These are phyloP conservation scores for Retiboletus flavoniger DNA, from an alignment of 1,284 basidiomycete genomes.

Conservation along the genomic window DNA sequence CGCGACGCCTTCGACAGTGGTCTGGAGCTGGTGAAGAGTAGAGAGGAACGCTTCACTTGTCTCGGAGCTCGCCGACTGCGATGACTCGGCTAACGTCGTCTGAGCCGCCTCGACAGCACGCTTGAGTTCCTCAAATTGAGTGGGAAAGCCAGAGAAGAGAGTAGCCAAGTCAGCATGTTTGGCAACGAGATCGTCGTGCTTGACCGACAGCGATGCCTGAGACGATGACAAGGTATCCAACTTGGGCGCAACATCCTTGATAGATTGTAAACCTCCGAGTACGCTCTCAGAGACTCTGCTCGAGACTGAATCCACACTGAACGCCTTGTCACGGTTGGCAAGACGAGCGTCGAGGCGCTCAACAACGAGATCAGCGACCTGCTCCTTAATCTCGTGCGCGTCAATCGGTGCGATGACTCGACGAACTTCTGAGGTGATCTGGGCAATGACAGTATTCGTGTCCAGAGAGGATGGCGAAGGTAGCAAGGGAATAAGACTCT, in stretches of 20 bases:
- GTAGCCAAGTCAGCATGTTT: constrained; percentile 37
- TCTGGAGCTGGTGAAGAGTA: constrained; percentile 43
- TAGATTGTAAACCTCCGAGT: constrained; percentile 46
- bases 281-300: constrained; percentile 56
- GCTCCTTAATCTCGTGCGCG: constrained; percentile 79
- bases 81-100: constrained; percentile 4
- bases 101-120: constrained; percentile 35
- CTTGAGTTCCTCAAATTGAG: constrained; percentile 41
- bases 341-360: constrained; percentile 78
- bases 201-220: constrained; percentile 43
- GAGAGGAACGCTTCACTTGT: constrained; percentile 27
- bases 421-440: constrained; percentile 66
- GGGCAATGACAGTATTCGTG: constrained; percentile 51
- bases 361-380: constrained; percentile 80
- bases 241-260: constrained; percentile 40
- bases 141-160: constrained; percentile 45
- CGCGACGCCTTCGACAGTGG: constrained; percentile 43
- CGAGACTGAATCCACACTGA: constrained; percentile 61
- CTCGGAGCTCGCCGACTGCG: constrained; percentile 29
- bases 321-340: constrained; percentile 67
- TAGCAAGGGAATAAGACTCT: constrained; percentile 67
- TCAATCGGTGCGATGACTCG: constrained; percentile 71
- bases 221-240: constrained; percentile 43
- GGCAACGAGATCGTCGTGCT: constrained; percentile 38
- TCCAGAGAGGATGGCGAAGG: constrained; percentile 51